These are phyloP conservation scores for Talaromyces borbonicus DNA, from an alignment of 495 filamentous ascomycete species.

Conservation along the genomic window DNA sequence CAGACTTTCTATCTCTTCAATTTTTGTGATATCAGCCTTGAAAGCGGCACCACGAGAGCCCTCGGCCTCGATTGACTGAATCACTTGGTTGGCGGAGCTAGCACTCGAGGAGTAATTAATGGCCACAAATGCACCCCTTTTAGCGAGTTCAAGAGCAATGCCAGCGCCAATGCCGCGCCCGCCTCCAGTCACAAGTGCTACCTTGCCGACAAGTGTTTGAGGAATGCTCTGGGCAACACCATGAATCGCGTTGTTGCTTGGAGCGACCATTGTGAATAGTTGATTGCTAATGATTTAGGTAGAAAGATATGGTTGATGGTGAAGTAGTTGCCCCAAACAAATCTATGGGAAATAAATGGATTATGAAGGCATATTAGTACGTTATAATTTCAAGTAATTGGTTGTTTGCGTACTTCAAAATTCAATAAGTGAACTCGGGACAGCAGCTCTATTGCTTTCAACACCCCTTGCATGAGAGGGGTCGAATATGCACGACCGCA, in stretches of 20 bases:
- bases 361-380: no score
- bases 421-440: no score
- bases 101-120: conserved; percentile 68
- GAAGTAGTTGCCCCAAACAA: no score
- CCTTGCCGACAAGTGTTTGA: conserved; percentile 48
- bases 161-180: conserved; percentile 65
- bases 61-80: conserved; percentile 47
- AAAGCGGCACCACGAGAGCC: conserved; percentile 56
- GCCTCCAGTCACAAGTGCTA: conserved; percentile 64
- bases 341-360: no score
- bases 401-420: no score
- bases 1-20: conserved; percentile 51
- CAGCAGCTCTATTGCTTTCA: no score
- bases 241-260: neutral
- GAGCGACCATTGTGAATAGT: neutral
- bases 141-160: conserved; percentile 67
- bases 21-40: conserved; percentile 63
- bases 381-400: no score
- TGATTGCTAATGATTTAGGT: neutral
- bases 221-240: no score
- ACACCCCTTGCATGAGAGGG: no score
- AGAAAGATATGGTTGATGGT: no score
- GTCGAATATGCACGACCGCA: no score
- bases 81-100: conserved; percentile 52
- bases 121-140: conserved; percentile 59